phyloP scores from a whole-genome alignment of 2,329 filamentous ascomycete genomes.

The Fusarium floridanum region DNA sequence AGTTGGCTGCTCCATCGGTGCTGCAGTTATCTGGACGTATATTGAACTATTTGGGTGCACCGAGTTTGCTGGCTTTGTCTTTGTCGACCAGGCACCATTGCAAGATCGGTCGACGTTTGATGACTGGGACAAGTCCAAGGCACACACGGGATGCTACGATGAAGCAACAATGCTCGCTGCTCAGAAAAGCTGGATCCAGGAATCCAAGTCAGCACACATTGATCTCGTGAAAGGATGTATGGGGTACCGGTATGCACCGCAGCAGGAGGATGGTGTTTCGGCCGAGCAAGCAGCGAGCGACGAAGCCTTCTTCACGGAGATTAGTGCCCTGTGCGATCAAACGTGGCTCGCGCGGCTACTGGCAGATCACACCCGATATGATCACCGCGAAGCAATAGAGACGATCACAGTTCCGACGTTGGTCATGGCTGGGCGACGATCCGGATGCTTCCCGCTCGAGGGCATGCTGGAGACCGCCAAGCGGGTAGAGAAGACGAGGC shows the following conservation, averaged over 20 bases:
- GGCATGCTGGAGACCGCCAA: slow-evolving; percentile 45
- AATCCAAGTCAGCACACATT: slow-evolving; percentile 38
- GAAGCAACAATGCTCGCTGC: slow-evolving; percentile 43
- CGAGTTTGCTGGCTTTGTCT: slow-evolving; percentile 46
- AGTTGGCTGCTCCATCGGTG: slow-evolving; percentile 46
- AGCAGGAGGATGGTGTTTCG: slow-evolving; percentile 35
- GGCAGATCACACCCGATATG: slow-evolving; percentile 45
- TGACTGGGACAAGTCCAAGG: slow-evolving; percentile 39
- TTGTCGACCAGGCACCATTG: slow-evolving; percentile 46
- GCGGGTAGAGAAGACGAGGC: slow-evolving; percentile 35
- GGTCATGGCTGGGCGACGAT: slow-evolving; percentile 45
- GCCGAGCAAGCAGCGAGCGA: slow-evolving; percentile 39
- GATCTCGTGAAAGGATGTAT: slow-evolving; percentile 44
- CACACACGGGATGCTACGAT: slow-evolving; percentile 44
- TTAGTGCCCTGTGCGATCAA: slow-evolving; percentile 44
- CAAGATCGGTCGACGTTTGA: slow-evolving; percentile 45
- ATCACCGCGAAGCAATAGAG: slow-evolving; percentile 45
- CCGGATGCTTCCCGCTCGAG: slow-evolving; percentile 45
- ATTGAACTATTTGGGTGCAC: slow-evolving; percentile 42
- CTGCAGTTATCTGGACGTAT: slow-evolving; percentile 47
- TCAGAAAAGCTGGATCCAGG: slow-evolving; percentile 42
- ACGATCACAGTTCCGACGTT: slow-evolving; percentile 42
- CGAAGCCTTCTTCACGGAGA: slow-evolving; percentile 43
- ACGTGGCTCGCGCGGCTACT: slow-evolving; percentile 44
- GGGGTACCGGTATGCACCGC: slow-evolving; percentile 43